Percentiles rank a stretch among this genome's conserved stretches.
Conservation (phyloP, 164 flowering plant genomes). For the Amborella trichopoda region DNA sequence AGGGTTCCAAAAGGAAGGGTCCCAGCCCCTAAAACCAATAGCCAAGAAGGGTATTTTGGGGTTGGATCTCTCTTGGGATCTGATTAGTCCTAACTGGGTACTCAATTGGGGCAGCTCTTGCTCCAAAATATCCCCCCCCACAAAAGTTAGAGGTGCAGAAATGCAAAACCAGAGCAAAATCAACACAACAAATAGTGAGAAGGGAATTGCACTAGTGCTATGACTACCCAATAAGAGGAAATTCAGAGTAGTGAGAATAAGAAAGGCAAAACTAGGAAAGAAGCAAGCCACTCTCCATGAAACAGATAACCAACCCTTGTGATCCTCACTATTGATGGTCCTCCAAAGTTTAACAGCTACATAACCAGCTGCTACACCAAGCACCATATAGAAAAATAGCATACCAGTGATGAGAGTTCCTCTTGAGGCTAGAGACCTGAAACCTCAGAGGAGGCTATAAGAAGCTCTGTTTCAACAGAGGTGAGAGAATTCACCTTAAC, state of each 20-base stretch:
- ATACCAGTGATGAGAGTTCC: too few species aligned
- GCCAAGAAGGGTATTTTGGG: too few species aligned
- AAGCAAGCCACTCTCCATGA: slow-evolving; percentile 3
- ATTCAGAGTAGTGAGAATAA: slow-evolving; percentile 7
- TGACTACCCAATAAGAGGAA: slow-evolving; percentile 8
- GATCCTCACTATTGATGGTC: too few species aligned
- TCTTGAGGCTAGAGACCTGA: too few species aligned
- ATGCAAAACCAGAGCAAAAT: slow-evolving; percentile 10
- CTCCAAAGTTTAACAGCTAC: too few species aligned
- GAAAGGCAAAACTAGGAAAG: slow-evolving; percentile 7
- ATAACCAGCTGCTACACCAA: too few species aligned
- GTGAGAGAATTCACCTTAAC: too few species aligned
- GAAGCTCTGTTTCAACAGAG: too few species aligned
- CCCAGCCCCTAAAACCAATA: too few species aligned
- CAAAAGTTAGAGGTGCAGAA: slow-evolving; percentile 8
- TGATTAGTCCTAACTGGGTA: slow-evolving; percentile 10
- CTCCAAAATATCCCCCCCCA: slow-evolving; percentile 8
- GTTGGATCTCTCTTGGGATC: slow-evolving; percentile 11
- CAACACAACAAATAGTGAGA: slow-evolving; percentile 6
- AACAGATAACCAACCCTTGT: slow-evolving; percentile 10
- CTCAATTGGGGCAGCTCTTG: slow-evolving; percentile 7
- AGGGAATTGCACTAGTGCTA: slow-evolving; percentile 9
- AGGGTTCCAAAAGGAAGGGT: slow-evolving; percentile 2
- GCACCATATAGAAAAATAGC: too few species aligned
- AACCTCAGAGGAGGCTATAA: too few species aligned